These are phyloP conservation scores for Candida maltosa DNA, from an alignment of 805 yeast species.

Conservation along the genomic window DNA sequence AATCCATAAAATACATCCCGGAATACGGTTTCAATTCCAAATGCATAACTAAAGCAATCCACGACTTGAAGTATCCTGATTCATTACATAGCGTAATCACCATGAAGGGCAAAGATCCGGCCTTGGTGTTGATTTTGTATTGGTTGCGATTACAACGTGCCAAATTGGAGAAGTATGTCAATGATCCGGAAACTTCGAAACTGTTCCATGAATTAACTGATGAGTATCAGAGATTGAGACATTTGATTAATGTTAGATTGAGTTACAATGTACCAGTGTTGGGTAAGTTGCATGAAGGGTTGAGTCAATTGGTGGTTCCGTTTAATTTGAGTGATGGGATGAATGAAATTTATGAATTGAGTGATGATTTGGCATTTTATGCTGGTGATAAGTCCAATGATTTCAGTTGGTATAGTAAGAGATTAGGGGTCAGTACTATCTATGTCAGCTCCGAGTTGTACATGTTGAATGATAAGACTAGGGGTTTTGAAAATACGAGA, in stretches of 20 bases:
- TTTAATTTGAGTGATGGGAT: conserved; percentile 54
- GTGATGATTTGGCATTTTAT: conserved; percentile 79
- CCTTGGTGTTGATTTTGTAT: conserved; percentile 55
- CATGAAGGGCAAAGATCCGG: conserved; percentile 44
- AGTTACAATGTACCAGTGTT: conserved; percentile 47
- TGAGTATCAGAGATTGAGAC: conserved; percentile 42
- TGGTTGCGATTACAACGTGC: conserved; percentile 45
- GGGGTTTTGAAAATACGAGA: conserved; percentile 52
- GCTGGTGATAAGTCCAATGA: conserved; percentile 80
- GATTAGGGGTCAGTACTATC: conserved; percentile 65
- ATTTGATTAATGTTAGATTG: conserved; percentile 48
- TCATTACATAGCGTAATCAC: conserved; percentile 41
- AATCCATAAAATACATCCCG: conserved; percentile 45
- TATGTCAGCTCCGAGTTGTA: conserved; percentile 76
- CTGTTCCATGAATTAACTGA: conserved; percentile 27
- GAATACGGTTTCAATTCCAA: conserved; percentile 46
- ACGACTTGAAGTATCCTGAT: conserved; percentile 50
- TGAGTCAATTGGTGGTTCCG: conserved; percentile 65
- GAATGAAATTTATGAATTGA: conserved; percentile 66
- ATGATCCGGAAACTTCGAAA: conserved; percentile 20
- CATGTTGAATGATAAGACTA: conserved; percentile 72
- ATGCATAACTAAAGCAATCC: conserved; percentile 48
- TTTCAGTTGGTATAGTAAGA: conserved; percentile 89
- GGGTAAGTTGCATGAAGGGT: conserved; percentile 43
- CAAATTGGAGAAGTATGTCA: conserved; percentile 27